A percentile compares a stretch with the other conserved stretches of the same genome.
Evolutionary conservation across 2,329 filamentous ascomycete species (phyloP).

Genomic region (Ophiostoma australiae): DNA sequence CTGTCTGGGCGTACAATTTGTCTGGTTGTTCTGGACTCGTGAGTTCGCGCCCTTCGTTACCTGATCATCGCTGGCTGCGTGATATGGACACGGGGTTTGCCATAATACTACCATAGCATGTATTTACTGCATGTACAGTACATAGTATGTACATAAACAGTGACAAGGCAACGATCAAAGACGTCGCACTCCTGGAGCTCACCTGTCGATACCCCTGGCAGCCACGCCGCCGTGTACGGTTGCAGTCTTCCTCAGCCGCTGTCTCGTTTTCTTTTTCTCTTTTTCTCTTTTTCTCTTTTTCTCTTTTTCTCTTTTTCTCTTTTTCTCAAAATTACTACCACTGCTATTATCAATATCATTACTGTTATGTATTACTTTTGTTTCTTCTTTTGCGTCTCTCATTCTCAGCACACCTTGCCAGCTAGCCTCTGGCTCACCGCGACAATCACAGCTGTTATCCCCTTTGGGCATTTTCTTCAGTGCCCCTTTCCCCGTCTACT

Average conservation of each 20-base stretch:
- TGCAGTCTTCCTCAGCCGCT: slow-evolving; percentile 9
- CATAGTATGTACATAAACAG: too few relatives aligned
- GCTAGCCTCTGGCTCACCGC: background rate
- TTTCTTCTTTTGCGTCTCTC: background rate
- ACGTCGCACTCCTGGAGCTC: background rate
- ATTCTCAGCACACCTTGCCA: background rate
- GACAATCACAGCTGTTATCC: background rate
- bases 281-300: background rate
- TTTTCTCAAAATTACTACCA: background rate
- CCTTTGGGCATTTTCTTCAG: background rate
- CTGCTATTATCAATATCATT: too few relatives aligned
- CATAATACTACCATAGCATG: background rate
- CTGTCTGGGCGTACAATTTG: background rate
- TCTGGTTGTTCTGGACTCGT: too few relatives aligned
- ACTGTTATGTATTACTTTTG: background rate
- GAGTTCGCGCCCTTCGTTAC: background rate
- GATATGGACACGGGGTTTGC: background rate
- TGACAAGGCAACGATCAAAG: background rate
- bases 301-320: background rate
- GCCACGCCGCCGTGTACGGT: slow-evolving; percentile 1
- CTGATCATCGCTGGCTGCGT: background rate
- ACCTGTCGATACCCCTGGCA: background rate
- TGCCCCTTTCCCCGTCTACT: background rate
- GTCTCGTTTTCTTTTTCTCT: background rate
- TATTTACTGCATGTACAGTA: background rate